Conservation (phyloP, 345 rosid genomes). For the Lepidium sativum region DNA sequence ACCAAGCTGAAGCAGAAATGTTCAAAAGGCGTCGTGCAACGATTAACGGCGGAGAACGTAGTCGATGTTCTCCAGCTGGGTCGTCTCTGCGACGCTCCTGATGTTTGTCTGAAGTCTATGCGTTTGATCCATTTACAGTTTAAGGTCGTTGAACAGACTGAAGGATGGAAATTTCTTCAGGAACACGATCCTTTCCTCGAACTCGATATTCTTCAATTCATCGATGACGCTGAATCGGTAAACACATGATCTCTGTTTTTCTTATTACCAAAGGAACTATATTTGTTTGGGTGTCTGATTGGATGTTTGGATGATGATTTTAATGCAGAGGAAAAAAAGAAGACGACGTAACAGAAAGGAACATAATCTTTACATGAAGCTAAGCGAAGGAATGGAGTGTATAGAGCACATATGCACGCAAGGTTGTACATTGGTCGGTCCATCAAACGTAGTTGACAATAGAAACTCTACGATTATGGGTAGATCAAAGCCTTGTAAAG, state of each 20-base stretch:
- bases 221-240: constrained; percentile 68
- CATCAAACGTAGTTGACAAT: constrained; percentile 31
- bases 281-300: not conserved
- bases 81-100: constrained; percentile 70
- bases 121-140: constrained; percentile 39
- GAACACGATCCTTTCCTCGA: constrained; percentile 66
- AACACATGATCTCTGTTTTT: not conserved
- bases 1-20: constrained; percentile 63
- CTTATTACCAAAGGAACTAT: not conserved
- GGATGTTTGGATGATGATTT: not conserved
- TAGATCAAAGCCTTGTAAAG: constrained; percentile 39
- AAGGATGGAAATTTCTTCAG: constrained; percentile 80
- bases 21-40: constrained; percentile 32
- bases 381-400: constrained; percentile 82
- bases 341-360: constrained; percentile 40
- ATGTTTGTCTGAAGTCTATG: constrained; percentile 58
- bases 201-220: constrained; percentile 72
- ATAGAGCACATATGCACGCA: constrained; percentile 81
- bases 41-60: constrained; percentile 56
- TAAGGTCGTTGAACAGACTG: constrained; percentile 51
- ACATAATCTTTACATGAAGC: constrained; percentile 50
- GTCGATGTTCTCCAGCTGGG: constrained; percentile 77
- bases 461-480: not conserved
- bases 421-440: constrained; percentile 77
- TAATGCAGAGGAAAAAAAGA: constrained; percentile 63